Conservation (phyloP, 805 yeast species). For the Priceomyces melissophilus region DNA sequence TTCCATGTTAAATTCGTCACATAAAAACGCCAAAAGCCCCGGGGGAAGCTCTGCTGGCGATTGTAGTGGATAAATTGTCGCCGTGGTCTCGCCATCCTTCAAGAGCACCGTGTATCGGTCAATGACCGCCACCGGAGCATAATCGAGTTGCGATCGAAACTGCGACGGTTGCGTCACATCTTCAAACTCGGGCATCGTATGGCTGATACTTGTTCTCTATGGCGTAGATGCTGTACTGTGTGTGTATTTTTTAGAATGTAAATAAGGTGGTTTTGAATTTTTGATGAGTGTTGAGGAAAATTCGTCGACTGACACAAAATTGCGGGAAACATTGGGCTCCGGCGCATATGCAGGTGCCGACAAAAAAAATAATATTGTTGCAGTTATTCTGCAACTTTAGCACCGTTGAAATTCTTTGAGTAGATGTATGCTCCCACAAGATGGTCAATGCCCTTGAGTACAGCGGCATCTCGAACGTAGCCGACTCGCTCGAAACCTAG, state of each 20-base stretch:
- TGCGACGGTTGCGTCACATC: conserved; percentile 48
- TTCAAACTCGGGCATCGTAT: conserved; percentile 47
- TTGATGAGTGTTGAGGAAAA: no score
- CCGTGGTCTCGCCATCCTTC: conserved; percentile 87
- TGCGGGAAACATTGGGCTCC: no score
- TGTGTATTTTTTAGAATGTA: conserved; percentile 26
- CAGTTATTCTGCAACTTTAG: no score
- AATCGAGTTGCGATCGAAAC: conserved; percentile 42
- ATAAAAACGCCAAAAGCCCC: conserved; percentile 71
- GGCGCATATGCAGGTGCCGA: no score
- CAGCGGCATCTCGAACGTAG: conserved; percentile 66
- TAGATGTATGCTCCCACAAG: conserved; percentile 75
- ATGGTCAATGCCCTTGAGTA: conserved; percentile 57
- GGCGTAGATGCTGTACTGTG: conserved; percentile 32
- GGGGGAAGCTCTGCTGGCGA: conserved; percentile 67
- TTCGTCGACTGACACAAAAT: no score
- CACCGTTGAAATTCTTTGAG: conserved; percentile 62
- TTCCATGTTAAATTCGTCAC: conserved; percentile 93
- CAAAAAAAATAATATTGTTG: no score
- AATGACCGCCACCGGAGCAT: conserved; percentile 33
- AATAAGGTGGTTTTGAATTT: conserved; percentile 2
- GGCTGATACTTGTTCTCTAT: neutral
- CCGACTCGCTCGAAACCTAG: conserved; percentile 84
- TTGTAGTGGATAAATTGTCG: conserved; percentile 85
- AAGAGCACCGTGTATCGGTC: conserved; percentile 73